A percentile compares a stretch with the other conserved stretches of the same genome.
Evolutionary conservation across 2,329 filamentous ascomycete species (phyloP).

Genomic region (Ophiocordyceps polyrhachis-furcata): DNA sequence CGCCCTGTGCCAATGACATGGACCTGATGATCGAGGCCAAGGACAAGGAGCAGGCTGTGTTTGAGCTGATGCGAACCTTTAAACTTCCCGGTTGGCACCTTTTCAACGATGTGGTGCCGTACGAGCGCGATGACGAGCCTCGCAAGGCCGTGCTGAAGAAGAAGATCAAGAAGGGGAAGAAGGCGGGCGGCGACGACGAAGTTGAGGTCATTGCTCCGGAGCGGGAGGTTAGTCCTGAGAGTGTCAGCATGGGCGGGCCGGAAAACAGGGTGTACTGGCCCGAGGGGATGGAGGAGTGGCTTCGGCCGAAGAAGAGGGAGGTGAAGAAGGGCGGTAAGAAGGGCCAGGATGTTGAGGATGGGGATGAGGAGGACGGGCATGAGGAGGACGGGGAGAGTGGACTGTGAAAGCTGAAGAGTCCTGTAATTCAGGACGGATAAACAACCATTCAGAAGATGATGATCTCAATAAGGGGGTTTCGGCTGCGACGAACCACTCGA

Average conservation of each 20-base stretch:
- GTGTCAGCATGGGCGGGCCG: constrained; percentile 73
- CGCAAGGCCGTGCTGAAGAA: constrained; percentile 23
- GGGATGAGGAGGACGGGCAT: not conserved
- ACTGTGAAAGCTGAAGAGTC: not conserved
- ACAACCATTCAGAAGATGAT: too few relatives aligned
- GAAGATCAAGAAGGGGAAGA: constrained; percentile 18
- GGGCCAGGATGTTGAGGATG: constrained; percentile 5
- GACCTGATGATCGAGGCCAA: constrained; percentile 99
- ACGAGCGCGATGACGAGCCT: constrained; percentile 57
- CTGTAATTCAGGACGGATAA: too few relatives aligned
- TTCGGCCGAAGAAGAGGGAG: constrained; percentile 60
- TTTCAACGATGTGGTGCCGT: constrained; percentile 60
- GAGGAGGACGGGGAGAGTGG: not conserved
- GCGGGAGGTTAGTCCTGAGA: constrained; percentile 38
- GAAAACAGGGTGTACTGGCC: constrained; percentile 81
- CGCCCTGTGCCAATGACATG: constrained; percentile 67
- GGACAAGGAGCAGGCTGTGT: constrained; percentile 92
- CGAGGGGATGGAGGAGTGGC: constrained; percentile 74
- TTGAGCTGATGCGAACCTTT: constrained; percentile 80
- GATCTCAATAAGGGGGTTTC: too few relatives aligned
- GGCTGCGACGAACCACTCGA: too few relatives aligned
- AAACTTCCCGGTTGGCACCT: constrained; percentile 62
- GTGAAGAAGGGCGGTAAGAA: constrained; percentile 24
- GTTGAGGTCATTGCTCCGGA: constrained; percentile 13
- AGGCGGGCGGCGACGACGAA: constrained; percentile 18